These are phyloP conservation scores for Chionographis japonica DNA, from an alignment of 106 monocot genomes.

Conservation along the genomic window DNA sequence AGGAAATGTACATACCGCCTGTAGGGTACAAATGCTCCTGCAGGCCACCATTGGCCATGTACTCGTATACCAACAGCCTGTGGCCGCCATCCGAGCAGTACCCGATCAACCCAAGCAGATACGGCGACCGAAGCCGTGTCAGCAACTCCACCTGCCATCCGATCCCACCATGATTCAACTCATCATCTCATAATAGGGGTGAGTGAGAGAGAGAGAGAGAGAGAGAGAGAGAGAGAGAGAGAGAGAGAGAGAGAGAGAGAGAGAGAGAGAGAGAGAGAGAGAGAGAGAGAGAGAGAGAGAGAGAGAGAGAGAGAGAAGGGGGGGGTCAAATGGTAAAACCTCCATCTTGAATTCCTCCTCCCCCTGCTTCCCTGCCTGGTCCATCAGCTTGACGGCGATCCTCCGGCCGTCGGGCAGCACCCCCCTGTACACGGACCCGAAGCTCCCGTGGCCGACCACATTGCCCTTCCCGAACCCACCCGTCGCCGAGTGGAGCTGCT, in stretches of 20 bases:
- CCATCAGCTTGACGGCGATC: constrained; percentile 98
- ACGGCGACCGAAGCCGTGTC: constrained; percentile 48
- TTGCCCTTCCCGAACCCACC: constrained; percentile 73
- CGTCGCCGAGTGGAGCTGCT: constrained; percentile 82
- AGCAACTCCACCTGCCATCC: constrained; percentile 60
- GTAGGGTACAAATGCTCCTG: constrained; percentile 75
- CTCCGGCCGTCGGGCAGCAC: constrained; percentile 73
- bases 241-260: neutral
- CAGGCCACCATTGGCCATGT: constrained; percentile 77
- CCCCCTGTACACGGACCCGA: constrained; percentile 84
- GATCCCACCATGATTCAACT: neutral
- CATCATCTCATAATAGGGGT: too few species aligned
- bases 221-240: neutral
- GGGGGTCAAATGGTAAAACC: constrained; percentile 18
- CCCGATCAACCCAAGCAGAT: constrained; percentile 59
- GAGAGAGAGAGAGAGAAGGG: neutral
- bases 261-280: neutral
- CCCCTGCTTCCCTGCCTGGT: constrained; percentile 79
- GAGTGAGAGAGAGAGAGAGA: neutral
- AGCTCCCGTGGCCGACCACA: constrained; percentile 86
- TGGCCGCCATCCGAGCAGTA: constrained; percentile 68
- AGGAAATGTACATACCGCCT: constrained; percentile 24
- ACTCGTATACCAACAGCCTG: constrained; percentile 73
- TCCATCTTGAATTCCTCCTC: constrained; percentile 98
- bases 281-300: neutral